A percentile compares a stretch with the other conserved stretches of the same genome.
These are phyloP conservation scores for Rhodotorula sp. DNA, from an alignment of 1,284 basidiomycete genomes.

Conservation along the genomic window DNA sequence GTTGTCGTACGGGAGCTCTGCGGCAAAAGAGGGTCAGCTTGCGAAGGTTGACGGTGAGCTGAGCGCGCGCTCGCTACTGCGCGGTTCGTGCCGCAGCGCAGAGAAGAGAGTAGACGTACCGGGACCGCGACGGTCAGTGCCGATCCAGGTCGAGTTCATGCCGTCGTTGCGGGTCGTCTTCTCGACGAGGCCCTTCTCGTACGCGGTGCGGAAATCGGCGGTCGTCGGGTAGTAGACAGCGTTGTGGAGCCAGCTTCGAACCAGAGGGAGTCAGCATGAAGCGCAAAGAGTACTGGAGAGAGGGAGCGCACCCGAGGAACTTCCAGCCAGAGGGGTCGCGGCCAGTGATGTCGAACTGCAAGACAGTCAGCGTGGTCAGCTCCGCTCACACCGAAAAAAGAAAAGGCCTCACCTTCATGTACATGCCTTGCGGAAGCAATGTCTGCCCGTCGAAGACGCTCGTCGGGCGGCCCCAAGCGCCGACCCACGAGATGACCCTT, in stretches of 20 bases:
- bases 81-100: too few species aligned
- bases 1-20: slow-evolving; percentile 44
- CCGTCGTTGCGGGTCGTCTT: slow-evolving; percentile 42
- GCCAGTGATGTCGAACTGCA: slow-evolving; percentile 44
- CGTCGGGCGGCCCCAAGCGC: slow-evolving; percentile 29
- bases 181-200: slow-evolving; percentile 40
- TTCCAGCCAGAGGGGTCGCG: slow-evolving; percentile 46
- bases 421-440: slow-evolving; percentile 47
- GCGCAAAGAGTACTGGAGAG: too few species aligned
- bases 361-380: not conserved
- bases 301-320: slow-evolving; percentile 27
- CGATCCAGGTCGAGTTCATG: slow-evolving; percentile 42
- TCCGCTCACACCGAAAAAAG: too few species aligned
- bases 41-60: not conserved
- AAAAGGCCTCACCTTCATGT: slow-evolving; percentile 24
- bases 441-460: slow-evolving; percentile 45
- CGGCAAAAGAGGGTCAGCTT: not conserved
- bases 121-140: slow-evolving; percentile 42
- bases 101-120: not conserved
- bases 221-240: slow-evolving; percentile 45
- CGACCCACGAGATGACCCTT: slow-evolving; percentile 31
- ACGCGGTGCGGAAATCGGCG: slow-evolving; percentile 50
- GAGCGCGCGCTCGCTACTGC: too few species aligned
- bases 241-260: slow-evolving; percentile 38
- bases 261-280: not conserved